Evolutionary conservation across 441 rosid species (phyloP).

Genomic region (Populus hybrid): DNA sequence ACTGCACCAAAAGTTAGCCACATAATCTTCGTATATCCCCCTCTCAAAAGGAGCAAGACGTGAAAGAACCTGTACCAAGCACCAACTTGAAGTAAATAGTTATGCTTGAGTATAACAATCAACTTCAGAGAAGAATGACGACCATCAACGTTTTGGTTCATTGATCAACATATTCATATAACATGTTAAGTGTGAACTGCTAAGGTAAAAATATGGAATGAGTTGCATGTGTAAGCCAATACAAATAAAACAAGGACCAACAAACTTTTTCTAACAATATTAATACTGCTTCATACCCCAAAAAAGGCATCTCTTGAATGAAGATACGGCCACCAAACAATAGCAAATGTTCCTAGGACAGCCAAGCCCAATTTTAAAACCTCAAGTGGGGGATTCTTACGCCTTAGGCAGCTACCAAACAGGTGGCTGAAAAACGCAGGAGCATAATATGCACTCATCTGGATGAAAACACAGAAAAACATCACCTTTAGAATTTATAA

Average conservation of each 20-base stretch:
- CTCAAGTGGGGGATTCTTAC: conserved; percentile 59
- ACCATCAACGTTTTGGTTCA: neutral
- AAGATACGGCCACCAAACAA: conserved; percentile 91
- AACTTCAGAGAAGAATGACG: neutral
- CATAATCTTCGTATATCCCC: conserved; percentile 94
- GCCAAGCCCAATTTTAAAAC: conserved; percentile 63
- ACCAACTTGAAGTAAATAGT: conserved; percentile 2
- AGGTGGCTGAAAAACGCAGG: conserved; percentile 90
- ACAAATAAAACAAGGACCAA: neutral
- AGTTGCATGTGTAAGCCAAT: neutral
- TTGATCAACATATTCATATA: neutral
- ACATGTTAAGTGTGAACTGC: neutral
- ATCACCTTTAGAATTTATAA: neutral
- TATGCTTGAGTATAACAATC: neutral
- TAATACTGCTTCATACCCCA: conserved; percentile 38
- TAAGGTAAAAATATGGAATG: neutral
- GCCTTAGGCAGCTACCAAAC: conserved; percentile 74
- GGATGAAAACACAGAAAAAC: conserved; percentile 13
- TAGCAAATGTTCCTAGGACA: conserved; percentile 61
- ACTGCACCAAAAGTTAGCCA: conserved; percentile 95
- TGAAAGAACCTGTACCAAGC: conserved; percentile 57
- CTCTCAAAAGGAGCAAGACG: conserved; percentile 96
- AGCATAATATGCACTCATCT: conserved; percentile 97
- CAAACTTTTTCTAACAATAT: neutral
- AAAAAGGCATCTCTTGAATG: conserved; percentile 59